A percentile compares a stretch with the other conserved stretches of the same genome.
phyloP scores from a whole-genome alignment of 345 rosid species.

The Citrus glauca region DNA sequence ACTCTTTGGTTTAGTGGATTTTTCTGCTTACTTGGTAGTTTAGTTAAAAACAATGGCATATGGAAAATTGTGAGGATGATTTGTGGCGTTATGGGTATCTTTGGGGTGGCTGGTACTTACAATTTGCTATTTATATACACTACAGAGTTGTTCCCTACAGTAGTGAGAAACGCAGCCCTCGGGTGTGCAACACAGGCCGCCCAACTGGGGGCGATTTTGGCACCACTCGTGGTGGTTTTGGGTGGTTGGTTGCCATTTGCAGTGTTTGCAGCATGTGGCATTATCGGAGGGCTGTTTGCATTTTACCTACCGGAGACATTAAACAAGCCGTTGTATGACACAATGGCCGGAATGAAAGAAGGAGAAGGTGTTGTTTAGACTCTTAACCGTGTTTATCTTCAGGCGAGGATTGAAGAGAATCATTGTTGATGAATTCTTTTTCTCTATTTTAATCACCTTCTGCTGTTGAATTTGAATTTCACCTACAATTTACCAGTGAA shows the following conservation, averaged over 20 bases:
- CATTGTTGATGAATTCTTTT: not conserved
- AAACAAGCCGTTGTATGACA: slow-evolving; percentile 77
- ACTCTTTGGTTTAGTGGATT: slow-evolving; percentile 78
- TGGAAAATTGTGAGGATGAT: slow-evolving; percentile 67
- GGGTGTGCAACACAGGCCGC: slow-evolving; percentile 81
- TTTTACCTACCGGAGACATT: slow-evolving; percentile 84
- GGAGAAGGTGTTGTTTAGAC: slow-evolving; percentile 32
- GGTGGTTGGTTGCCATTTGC: slow-evolving; percentile 68
- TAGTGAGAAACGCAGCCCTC: slow-evolving; percentile 87
- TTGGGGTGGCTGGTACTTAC: slow-evolving; percentile 85
- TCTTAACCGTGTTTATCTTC: not conserved
- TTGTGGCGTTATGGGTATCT: slow-evolving; percentile 77
- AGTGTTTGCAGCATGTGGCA: slow-evolving; percentile 59
- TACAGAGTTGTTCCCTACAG: slow-evolving; percentile 83
- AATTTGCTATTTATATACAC: slow-evolving; percentile 82
- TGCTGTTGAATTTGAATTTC: no score
- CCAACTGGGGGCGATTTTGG: slow-evolving; percentile 86
- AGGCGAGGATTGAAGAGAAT: no score
- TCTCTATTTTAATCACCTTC: no score
- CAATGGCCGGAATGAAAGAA: slow-evolving; percentile 70
- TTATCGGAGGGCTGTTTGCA: slow-evolving; percentile 70
- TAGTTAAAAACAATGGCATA: slow-evolving; percentile 35
- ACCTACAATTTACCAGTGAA: no score
- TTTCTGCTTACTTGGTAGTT: slow-evolving; percentile 57
- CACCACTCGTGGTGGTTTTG: slow-evolving; percentile 80